Percentiles rank a stretch among this genome's conserved stretches.
These are phyloP conservation scores for Hericium coralloides DNA, from an alignment of 768 basidiomycete species.

Conservation along the genomic window DNA sequence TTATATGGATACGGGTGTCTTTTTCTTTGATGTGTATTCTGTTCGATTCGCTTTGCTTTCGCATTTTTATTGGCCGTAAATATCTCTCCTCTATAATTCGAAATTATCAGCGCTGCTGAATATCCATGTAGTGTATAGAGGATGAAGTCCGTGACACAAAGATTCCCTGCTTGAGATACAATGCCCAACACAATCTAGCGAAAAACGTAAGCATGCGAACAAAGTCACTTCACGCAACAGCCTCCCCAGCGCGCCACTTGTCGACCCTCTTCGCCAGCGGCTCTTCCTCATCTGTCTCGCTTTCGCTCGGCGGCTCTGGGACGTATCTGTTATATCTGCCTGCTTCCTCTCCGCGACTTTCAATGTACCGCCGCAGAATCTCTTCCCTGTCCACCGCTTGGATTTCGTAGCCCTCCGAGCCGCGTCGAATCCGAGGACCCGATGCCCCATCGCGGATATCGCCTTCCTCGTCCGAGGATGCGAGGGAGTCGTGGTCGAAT, in stretches of 20 bases:
- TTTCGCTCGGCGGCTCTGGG: constrained; percentile 41
- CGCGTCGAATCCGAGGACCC: constrained; percentile 32
- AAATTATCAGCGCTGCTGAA: background rate
- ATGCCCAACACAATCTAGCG: no score
- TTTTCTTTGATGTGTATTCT: background rate
- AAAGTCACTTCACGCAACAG: constrained; percentile 3
- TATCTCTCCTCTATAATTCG: background rate
- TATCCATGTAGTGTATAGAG: background rate
- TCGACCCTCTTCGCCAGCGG: constrained; percentile 18
- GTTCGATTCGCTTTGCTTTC: background rate
- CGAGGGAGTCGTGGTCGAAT: constrained; percentile 20
- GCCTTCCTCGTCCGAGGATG: constrained; percentile 20
- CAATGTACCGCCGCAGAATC: constrained; percentile 51
- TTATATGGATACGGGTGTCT: no score
- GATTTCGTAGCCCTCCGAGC: constrained; percentile 82
- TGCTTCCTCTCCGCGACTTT: constrained; percentile 41
- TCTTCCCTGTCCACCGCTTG: constrained; percentile 51
- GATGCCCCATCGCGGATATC: constrained; percentile 14
- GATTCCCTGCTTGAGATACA: no score
- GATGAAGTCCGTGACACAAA: background rate
- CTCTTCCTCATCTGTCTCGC: constrained; percentile 33
- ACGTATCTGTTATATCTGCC: constrained; percentile 64
- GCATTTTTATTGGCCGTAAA: background rate
- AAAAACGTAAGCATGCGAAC: no score
- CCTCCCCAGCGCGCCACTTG: constrained; percentile 16